A percentile compares a stretch with the other conserved stretches of the same genome.
Conservation (phyloP, 2,329 filamentous ascomycete species). For the Neoarthrinium moseri region DNA sequence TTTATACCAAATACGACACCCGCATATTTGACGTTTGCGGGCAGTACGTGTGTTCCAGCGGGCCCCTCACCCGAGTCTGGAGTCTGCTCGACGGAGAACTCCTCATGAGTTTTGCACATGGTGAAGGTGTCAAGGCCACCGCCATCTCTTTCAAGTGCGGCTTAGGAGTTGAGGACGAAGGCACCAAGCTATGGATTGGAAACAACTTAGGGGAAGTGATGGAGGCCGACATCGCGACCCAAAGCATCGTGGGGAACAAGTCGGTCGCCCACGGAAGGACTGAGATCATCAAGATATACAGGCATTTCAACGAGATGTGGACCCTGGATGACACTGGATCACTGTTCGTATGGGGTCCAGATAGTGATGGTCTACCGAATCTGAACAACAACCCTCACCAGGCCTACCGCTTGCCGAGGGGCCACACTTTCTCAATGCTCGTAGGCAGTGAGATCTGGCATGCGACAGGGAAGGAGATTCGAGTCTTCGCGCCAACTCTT, state of each 20-base stretch:
- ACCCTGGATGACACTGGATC: slow-evolving; percentile 87
- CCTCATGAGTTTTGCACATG: slow-evolving; percentile 77
- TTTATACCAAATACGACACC: slow-evolving; percentile 83
- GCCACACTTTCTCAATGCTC: slow-evolving; percentile 85
- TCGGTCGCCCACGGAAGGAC: slow-evolving; percentile 71
- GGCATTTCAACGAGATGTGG: slow-evolving; percentile 89
- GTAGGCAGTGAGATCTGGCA: slow-evolving; percentile 86
- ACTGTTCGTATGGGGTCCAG: slow-evolving; percentile 82
- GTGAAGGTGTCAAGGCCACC: slow-evolving; percentile 80
- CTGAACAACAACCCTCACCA: slow-evolving; percentile 69
- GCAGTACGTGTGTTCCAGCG: slow-evolving; percentile 81
- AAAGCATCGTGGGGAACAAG: slow-evolving; percentile 68
- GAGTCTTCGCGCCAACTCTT: slow-evolving; percentile 74
- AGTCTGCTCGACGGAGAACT: slow-evolving; percentile 78
- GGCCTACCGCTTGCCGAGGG: slow-evolving; percentile 74
- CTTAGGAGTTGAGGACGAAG: slow-evolving; percentile 74
- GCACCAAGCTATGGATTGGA: slow-evolving; percentile 81
- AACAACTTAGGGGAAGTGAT: slow-evolving; percentile 85
- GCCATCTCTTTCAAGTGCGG: slow-evolving; percentile 85
- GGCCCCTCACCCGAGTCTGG: slow-evolving; percentile 86
- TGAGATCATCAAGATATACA: slow-evolving; percentile 81
- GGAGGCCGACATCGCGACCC: slow-evolving; percentile 79
- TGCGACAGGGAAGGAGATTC: slow-evolving; percentile 81
- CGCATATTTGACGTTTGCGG: slow-evolving; percentile 86
- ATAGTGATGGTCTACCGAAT: slow-evolving; percentile 68